Evolutionary conservation across 176 grass and related monocot species (phyloP).

Genomic region (Oryza glumipatula): DNA sequence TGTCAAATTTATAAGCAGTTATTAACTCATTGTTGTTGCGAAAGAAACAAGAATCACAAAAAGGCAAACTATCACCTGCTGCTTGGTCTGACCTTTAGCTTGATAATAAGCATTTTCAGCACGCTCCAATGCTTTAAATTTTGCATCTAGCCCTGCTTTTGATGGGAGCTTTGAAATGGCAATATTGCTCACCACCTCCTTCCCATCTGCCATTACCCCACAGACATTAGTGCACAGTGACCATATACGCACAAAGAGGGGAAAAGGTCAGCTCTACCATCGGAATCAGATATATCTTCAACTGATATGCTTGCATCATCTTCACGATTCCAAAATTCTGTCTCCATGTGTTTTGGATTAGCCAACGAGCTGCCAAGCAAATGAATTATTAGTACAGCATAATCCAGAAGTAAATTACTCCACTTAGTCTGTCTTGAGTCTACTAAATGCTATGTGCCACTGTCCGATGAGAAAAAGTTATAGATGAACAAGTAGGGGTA

Average conservation of each 20-base stretch:
- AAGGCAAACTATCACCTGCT: slow-evolving; percentile 57
- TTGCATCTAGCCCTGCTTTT: slow-evolving; percentile 64
- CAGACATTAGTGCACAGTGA: slow-evolving; percentile 24
- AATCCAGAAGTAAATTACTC: slow-evolving; percentile 18
- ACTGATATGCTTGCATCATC: slow-evolving; percentile 67
- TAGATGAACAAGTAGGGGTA: background rate
- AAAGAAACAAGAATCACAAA: slow-evolving; percentile 28
- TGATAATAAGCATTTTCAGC: slow-evolving; percentile 92
- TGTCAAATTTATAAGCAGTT: slow-evolving; percentile 1
- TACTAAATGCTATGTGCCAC: background rate
- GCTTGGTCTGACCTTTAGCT: slow-evolving; percentile 57
- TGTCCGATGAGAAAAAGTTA: background rate
- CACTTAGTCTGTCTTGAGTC: slow-evolving; percentile 21
- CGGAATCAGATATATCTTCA: slow-evolving; percentile 91
- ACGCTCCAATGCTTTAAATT: slow-evolving; percentile 71
- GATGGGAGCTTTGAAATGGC: slow-evolving; percentile 59
- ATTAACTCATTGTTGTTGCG: background rate
- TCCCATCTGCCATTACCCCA: slow-evolving; percentile 47
- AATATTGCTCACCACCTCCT: slow-evolving; percentile 46
- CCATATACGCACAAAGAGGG: slow-evolving; percentile 7
- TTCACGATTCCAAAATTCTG: slow-evolving; percentile 91
- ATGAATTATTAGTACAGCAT: slow-evolving; percentile 30
- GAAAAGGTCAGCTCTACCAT: slow-evolving; percentile 60
- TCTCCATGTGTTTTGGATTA: slow-evolving; percentile 48
- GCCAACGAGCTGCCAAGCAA: slow-evolving; percentile 58